phyloP scores from a whole-genome alignment of 768 basidiomycete genomes.

The Auriculariales sp. region DNA sequence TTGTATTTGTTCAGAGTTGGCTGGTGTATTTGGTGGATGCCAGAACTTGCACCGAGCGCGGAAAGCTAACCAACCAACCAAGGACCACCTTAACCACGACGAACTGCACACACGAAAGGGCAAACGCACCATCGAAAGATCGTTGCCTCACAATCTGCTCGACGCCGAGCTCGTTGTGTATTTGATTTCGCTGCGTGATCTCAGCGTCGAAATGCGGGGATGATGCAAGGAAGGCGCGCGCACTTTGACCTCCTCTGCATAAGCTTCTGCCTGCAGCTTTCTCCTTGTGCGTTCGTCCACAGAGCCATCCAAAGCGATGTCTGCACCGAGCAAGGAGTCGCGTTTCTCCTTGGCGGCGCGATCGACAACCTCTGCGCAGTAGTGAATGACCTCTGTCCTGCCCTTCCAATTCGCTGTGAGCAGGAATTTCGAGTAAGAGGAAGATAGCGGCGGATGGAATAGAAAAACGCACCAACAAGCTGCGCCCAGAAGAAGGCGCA shows the following conservation, averaged over 20 bases:
- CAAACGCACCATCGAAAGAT: slow-evolving; percentile 48
- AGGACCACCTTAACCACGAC: background rate
- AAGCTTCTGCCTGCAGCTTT: slow-evolving; percentile 40
- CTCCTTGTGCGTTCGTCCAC: slow-evolving; percentile 17
- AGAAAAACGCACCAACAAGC: slow-evolving; percentile 44
- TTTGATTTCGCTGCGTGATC: slow-evolving; percentile 44
- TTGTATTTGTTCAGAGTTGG: slow-evolving; percentile 10
- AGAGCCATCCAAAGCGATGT: slow-evolving; percentile 13
- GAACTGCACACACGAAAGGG: slow-evolving; percentile 6
- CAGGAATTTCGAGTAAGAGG: slow-evolving; percentile 4
- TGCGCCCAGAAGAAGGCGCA: slow-evolving; percentile 69
- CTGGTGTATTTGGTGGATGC: slow-evolving; percentile 30
- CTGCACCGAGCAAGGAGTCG: slow-evolving; percentile 30
- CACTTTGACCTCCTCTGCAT: slow-evolving; percentile 61
- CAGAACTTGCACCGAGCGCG: slow-evolving; percentile 69
- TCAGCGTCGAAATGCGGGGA: background rate
- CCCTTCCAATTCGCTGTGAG: slow-evolving; percentile 44
- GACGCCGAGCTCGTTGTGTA: slow-evolving; percentile 59
- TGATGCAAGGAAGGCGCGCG: slow-evolving; percentile 8
- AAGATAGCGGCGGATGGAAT: slow-evolving; percentile 7
- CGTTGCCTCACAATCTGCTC: slow-evolving; percentile 59
- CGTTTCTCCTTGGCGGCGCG: slow-evolving; percentile 43
- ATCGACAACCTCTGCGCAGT: slow-evolving; percentile 61
- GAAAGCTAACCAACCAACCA: slow-evolving; percentile 38
- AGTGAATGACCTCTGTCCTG: slow-evolving; percentile 56